Evolutionary conservation across 805 yeast genomes (phyloP), one percentile per base, ranked within the genome.

Genomic region (Kodamaea neixiangensis): DNA sequence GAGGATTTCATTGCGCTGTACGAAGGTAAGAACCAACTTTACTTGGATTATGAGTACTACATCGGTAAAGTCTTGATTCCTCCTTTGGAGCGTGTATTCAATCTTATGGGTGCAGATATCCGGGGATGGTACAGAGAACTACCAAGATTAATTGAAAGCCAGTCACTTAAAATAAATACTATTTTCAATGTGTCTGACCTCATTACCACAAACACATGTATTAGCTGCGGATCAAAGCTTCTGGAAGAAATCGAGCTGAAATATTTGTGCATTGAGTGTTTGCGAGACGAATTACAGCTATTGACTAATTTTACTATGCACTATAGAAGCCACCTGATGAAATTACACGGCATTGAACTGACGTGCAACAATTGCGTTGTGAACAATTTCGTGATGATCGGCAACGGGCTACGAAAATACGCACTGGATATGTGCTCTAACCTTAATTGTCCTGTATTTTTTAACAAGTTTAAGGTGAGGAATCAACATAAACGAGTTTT

Each of bases 61-160:
- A 90, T 94, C 44, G 79, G 80, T 2, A 86, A 89, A 60, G 89
- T 89, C 2, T 67, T 94, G 44, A 82, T 93, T 7, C 98, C 99
- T 1, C 98, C 99, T 0, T 68, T 94, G 49, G 96, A 89, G 55
- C 71, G 99, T 52, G 71, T 93, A 2, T 88, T 94, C 66, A 87
- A 83, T 58, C 67, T 93, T 11, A 68, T 90, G 51, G 99, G 99
- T 0, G 94, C 87, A 2, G 87, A 90, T 67, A 77, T 92, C 5
- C 73, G 74, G 39, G 73, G 72, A 3, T 94, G 99, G 99, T 88
- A 83, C 55, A 66, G 67, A 9, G 88, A 83, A 21, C 73, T 91
- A 72, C 89, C 96, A 0, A 65, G 62, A 37, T 48, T 55, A 17
- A 48, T 47, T n/a, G 49, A 47, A 21, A 44, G 48, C 19, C 57